Percentiles rank a stretch among this genome's conserved stretches.
Conservation (phyloP, 164 flowering plant genomes). For the Chimonanthus salicifolius region DNA sequence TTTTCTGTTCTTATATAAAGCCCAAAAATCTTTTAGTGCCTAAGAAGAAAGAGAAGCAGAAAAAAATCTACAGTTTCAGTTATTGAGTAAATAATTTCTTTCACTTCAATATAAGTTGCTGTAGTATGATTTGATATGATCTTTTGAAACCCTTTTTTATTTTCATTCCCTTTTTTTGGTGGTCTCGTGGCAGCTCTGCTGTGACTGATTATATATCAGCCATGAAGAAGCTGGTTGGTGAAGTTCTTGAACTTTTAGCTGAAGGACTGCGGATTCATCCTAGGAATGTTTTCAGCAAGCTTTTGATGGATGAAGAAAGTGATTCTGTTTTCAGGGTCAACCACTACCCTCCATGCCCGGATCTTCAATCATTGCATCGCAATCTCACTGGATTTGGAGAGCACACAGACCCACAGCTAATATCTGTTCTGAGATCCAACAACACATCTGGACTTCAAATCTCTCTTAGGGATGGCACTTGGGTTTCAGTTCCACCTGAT, state of each 20-base stretch:
- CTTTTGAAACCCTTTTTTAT: no score
- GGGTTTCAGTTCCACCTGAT: slow-evolving; percentile 89
- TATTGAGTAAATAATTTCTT: background rate
- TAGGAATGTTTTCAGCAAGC: slow-evolving; percentile 46
- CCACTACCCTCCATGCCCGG: slow-evolving; percentile 80
- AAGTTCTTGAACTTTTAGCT: slow-evolving; percentile 56
- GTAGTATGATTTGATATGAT: background rate
- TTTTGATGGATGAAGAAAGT: slow-evolving; percentile 57
- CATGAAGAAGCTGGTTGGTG: slow-evolving; percentile 45
- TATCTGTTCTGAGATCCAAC: slow-evolving; percentile 79
- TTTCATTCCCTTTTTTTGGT: background rate
- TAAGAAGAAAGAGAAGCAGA: background rate
- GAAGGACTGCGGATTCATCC: slow-evolving; percentile 49
- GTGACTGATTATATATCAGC: slow-evolving; percentile 41
- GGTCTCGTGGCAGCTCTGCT: slow-evolving; percentile 26
- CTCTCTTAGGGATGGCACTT: slow-evolving; percentile 61
- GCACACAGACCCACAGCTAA: slow-evolving; percentile 94
- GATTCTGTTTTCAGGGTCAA: slow-evolving; percentile 80
- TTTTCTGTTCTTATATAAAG: background rate
- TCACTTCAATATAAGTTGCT: background rate
- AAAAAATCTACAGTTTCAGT: background rate
- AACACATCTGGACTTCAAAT: slow-evolving; percentile 76
- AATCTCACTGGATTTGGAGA: slow-evolving; percentile 84
- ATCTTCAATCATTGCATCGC: slow-evolving; percentile 31
- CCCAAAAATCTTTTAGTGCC: background rate